Conservation (phyloP, 805 yeast genomes). For the Millerozyma acaciae region DNA sequence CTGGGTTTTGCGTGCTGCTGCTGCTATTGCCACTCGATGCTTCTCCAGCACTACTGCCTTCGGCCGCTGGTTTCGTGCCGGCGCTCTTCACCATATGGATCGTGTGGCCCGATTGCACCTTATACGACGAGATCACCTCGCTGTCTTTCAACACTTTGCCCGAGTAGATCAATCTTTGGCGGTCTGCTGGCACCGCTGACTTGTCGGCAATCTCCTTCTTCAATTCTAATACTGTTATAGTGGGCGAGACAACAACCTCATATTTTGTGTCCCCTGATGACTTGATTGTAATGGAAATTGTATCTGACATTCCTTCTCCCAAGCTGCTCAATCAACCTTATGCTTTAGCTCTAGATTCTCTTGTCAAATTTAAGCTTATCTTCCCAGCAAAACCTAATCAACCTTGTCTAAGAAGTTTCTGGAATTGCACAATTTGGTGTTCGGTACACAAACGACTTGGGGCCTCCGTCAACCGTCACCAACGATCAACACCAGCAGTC, state of each 20-base stretch:
- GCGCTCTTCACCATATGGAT: slow-evolving; percentile 88
- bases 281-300: slow-evolving; percentile 32
- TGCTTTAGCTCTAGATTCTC: no score
- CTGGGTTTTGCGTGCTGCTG: slow-evolving; percentile 9
- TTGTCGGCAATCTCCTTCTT: slow-evolving; percentile 60
- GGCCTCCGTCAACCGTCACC: no score
- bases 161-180: slow-evolving; percentile 87
- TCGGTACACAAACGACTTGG: no score
- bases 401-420: no score
- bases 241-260: slow-evolving; percentile 52
- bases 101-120: slow-evolving; percentile 81
- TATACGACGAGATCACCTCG: slow-evolving; percentile 70
- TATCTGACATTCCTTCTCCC: slow-evolving; percentile 19
- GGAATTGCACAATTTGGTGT: no score
- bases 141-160: slow-evolving; percentile 89
- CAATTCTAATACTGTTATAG: slow-evolving; percentile 60
- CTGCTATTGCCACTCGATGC: slow-evolving; percentile 14
- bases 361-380: no score
- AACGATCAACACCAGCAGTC: no score
- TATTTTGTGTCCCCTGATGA: slow-evolving; percentile 77
- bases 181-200: slow-evolving; percentile 66
- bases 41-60: slow-evolving; percentile 17
- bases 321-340: no score
- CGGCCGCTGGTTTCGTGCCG: slow-evolving; percentile 29
- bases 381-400: no score